Evolutionary conservation across 345 rosid genomes (phyloP), one percentile per base, ranked within the genome.

Genomic region (Anastatica hierochuntica): DNA sequence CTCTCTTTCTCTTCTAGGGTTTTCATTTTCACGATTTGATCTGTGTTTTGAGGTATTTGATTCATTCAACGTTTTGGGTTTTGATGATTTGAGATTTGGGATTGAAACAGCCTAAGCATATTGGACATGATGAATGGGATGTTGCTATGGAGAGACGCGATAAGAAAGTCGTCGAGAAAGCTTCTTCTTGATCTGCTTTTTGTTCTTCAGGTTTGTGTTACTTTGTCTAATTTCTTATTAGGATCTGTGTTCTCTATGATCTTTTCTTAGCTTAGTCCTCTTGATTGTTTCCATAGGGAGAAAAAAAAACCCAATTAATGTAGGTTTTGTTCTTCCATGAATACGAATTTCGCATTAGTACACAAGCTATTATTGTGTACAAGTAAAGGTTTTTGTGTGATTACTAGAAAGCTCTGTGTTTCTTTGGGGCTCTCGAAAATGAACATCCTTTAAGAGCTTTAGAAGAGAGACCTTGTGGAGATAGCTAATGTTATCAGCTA

Each of bases 111-210:
- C 96, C 97, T 2, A 90, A 90, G 80, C 96, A 90, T 67, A 75
- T 87, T 44, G 96, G 98, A 0, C 81, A 77, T 60, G 96, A 90
- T 64, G 63, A 76, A 77, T 90, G 98, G 98, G 95, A 87, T 40
- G 89, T 82, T 30, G 89, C 90, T 58, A 82, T 90, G 96, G 98
- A 90, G 56, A 70, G 95, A 69, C 82, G 98, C 69, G 98, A 90
- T 67, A 81, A 84, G 74, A 82, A 81, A 77, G 85, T 90, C 74
- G n/a, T 58, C 4, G 90, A 82, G 43, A 68, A 76, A 57, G 59
- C 64, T 13, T 58, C 85, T n/a, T 65, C 85, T 19, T 80, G 76
- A 66, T 35, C 69, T 17, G 21, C 6, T 56, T 15, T 50, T 18
- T 39, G 42, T 15, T 23, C n/a, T 33, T 40, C 48, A 33, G 55